phyloP scores from a whole-genome alignment of 2,329 filamentous ascomycete species.

The Epichloe gansuensis region DNA sequence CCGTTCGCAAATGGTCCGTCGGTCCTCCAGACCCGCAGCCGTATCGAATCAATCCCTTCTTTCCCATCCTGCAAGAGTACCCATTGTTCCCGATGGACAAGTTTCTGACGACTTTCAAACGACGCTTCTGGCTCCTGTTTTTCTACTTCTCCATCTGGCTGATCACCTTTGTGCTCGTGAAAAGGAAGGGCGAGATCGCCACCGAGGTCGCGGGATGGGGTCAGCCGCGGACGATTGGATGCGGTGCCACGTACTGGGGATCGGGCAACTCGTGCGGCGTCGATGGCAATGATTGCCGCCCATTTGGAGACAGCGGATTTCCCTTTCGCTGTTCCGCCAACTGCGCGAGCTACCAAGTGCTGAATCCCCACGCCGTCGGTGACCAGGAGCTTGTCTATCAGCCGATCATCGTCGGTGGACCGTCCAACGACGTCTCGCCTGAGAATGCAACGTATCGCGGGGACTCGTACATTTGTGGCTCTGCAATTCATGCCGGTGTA shows the following conservation, averaged over 20 bases:
- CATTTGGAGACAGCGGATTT: slow-evolving; percentile 57
- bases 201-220: slow-evolving; percentile 57
- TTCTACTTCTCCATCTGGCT: slow-evolving; percentile 55
- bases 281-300: slow-evolving; percentile 61
- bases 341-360: slow-evolving; percentile 50
- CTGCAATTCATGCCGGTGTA: slow-evolving; percentile 74
- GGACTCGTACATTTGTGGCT: slow-evolving; percentile 76
- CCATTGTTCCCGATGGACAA: slow-evolving; percentile 52
- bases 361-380: slow-evolving; percentile 66
- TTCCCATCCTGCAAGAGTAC: slow-evolving; percentile 53
- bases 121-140: slow-evolving; percentile 45
- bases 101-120: slow-evolving; percentile 44
- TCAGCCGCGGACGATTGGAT: slow-evolving; percentile 50
- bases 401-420: slow-evolving; percentile 57
- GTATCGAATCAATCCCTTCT: slow-evolving; percentile 41
- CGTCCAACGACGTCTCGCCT: slow-evolving; percentile 27
- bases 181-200: slow-evolving; percentile 46
- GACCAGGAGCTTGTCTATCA: slow-evolving; percentile 51
- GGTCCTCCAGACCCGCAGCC: slow-evolving; percentile 42
- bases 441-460: slow-evolving; percentile 59
- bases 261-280: slow-evolving; percentile 60
- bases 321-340: slow-evolving; percentile 64
- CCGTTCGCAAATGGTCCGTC: slow-evolving; percentile 35
- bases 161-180: slow-evolving; percentile 53
- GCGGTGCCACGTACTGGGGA: slow-evolving; percentile 57